Percentiles rank a stretch among this genome's conserved stretches.
Evolutionary conservation across 1,284 basidiomycete species (phyloP).

Genomic region (Ustilago nuda): DNA sequence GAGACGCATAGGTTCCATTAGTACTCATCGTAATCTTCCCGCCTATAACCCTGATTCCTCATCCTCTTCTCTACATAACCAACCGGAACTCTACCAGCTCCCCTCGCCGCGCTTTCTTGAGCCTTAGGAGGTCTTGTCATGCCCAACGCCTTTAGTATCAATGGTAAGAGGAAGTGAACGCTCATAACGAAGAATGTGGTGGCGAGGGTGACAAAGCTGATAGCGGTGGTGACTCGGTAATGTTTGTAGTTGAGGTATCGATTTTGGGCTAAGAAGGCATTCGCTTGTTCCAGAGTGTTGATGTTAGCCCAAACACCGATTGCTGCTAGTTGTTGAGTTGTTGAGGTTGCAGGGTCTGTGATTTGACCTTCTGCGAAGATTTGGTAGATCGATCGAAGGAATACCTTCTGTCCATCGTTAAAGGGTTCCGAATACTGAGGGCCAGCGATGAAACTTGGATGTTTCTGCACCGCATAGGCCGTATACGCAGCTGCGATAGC

Average conservation of each 20-base stretch:
- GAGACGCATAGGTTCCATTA: not conserved
- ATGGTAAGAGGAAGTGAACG: slow-evolving; percentile 60
- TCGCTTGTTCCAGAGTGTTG: slow-evolving; percentile 40
- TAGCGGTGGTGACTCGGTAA: slow-evolving; percentile 49
- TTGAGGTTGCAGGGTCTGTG: slow-evolving; percentile 29
- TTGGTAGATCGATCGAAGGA: slow-evolving; percentile 42
- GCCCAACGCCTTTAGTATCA: slow-evolving; percentile 50
- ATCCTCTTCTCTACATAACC: slow-evolving; percentile 37
- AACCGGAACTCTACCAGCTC: slow-evolving; percentile 9
- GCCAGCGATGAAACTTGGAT: slow-evolving; percentile 34
- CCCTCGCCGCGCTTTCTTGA: slow-evolving; percentile 7
- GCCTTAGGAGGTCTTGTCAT: slow-evolving; percentile 52
- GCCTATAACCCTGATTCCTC: slow-evolving; percentile 15
- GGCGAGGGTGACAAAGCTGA: slow-evolving; percentile 55
- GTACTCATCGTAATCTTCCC: slow-evolving; percentile 29
- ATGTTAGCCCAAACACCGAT: slow-evolving; percentile 42
- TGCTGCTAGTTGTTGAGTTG: slow-evolving; percentile 21
- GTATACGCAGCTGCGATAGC: slow-evolving; percentile 54
- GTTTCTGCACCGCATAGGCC: slow-evolving; percentile 45
- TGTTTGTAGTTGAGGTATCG: slow-evolving; percentile 54
- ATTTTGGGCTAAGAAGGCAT: slow-evolving; percentile 41
- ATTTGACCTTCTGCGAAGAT: slow-evolving; percentile 31
- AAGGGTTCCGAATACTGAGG: slow-evolving; percentile 51
- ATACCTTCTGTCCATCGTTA: slow-evolving; percentile 27
- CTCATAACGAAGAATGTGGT: slow-evolving; percentile 59